A percentile compares a stretch with the other conserved stretches of the same genome.
Evolutionary conservation across 148 eudicot species (phyloP).

Genomic region (Chenopodium formosanum): DNA sequence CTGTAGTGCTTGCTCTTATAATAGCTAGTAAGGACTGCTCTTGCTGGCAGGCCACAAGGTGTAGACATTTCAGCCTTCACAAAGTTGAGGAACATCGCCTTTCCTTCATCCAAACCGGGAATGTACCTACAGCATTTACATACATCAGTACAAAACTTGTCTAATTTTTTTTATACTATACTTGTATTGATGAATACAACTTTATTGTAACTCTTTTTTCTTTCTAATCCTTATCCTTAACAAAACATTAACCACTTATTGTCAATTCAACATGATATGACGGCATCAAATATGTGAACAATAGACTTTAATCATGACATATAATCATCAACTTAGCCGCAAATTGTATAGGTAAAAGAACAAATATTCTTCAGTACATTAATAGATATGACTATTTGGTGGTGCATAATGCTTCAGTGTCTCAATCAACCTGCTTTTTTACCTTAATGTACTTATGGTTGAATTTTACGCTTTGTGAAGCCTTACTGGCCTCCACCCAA

Average conservation of each 20-base stretch:
- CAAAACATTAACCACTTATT: neutral
- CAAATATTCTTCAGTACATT: neutral
- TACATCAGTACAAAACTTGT: neutral
- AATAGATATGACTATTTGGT: neutral
- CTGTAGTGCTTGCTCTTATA: slow-evolving; percentile 66
- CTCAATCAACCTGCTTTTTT: slow-evolving; percentile 20
- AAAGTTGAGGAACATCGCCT: slow-evolving; percentile 68
- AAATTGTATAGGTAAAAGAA: neutral
- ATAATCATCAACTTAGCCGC: slow-evolving; percentile 18
- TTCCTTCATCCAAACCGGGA: slow-evolving; percentile 62
- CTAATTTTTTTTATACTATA: neutral
- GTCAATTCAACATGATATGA: neutral
- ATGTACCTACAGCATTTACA: slow-evolving; percentile 37
- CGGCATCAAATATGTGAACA: neutral
- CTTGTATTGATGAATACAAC: neutral
- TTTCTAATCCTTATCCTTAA: slow-evolving; percentile 5
- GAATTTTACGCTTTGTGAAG: slow-evolving; percentile 18
- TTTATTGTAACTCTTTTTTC: neutral
- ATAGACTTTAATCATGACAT: neutral
- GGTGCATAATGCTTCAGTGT: slow-evolving; percentile 11
- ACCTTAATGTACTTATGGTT: slow-evolving; percentile 13
- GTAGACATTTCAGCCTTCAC: slow-evolving; percentile 74
- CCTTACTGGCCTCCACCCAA: slow-evolving; percentile 23
- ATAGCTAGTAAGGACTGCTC: slow-evolving; percentile 70
- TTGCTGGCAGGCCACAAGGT: slow-evolving; percentile 63